Percentiles rank a stretch among this genome's conserved stretches.
Evolutionary conservation across 2,329 filamentous ascomycete genomes (phyloP).

Genomic region (Exserohilum turcica): DNA sequence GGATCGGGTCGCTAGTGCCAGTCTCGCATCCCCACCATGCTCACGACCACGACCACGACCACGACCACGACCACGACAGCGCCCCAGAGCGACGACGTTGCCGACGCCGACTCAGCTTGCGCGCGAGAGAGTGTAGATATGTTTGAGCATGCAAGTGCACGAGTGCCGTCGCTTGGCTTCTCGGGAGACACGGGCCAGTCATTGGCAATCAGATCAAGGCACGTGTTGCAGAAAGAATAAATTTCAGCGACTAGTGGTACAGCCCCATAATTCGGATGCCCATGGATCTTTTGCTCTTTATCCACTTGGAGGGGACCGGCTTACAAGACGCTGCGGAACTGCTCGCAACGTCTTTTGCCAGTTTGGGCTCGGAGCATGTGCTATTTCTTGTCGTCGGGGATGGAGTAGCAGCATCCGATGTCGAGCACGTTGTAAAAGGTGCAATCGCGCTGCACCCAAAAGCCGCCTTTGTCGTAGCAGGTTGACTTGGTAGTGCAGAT

Average conservation of each 20-base stretch:
- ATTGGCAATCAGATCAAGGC: neutral
- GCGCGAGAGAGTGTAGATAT: neutral
- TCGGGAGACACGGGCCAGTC: neutral
- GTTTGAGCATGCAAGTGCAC: neutral
- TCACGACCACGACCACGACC: neutral
- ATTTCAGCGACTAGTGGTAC: neutral
- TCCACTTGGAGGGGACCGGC: neutral
- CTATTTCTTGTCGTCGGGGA: slow-evolving; percentile 26
- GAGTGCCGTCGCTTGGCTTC: neutral
- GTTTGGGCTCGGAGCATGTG: neutral
- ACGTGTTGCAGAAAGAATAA: neutral
- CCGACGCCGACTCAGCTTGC: neutral
- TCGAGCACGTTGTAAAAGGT: slow-evolving; percentile 38
- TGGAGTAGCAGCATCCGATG: slow-evolving; percentile 38
- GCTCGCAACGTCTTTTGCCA: neutral
- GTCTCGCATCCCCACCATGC: neutral
- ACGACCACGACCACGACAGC: neutral
- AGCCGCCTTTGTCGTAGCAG: slow-evolving; percentile 33
- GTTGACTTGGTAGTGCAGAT: slow-evolving; percentile 34
- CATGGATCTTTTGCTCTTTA: neutral
- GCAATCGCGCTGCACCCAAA: slow-evolving; percentile 40
- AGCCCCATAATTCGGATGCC: neutral
- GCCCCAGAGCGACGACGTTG: neutral
- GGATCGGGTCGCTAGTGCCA: too few species aligned
- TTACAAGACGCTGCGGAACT: neutral